phyloP scores from a whole-genome alignment of 2,329 filamentous ascomycete species.

The Aspergillus tamarii region DNA sequence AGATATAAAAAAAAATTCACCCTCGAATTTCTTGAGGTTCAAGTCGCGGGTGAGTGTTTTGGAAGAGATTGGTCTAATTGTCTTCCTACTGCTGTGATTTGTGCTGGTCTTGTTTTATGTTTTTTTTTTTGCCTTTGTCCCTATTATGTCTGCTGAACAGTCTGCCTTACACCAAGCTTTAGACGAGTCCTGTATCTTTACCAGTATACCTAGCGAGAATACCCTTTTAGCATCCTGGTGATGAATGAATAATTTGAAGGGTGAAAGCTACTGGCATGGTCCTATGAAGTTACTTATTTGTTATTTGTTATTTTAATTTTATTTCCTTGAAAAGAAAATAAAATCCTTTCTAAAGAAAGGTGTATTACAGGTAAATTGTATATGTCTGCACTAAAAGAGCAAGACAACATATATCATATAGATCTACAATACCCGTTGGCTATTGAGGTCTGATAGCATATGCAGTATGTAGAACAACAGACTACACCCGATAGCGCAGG shows the following conservation, averaged over 20 bases:
- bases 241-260: constrained; percentile 20
- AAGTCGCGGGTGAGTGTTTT: not conserved
- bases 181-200: constrained; percentile 17
- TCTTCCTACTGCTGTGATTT: constrained; percentile 10
- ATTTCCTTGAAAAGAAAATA: no score
- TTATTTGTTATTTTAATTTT: no score
- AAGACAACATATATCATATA: no score
- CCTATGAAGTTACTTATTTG: not conserved
- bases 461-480: not conserved
- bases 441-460: not conserved
- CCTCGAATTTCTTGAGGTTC: not conserved
- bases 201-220: constrained; percentile 20
- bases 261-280: not conserved
- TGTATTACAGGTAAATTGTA: not conserved
- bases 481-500: not conserved
- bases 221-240: constrained; percentile 25
- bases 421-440: not conserved
- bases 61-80: constrained; percentile 6
- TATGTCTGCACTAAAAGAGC: not conserved
- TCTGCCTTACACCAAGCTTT: constrained; percentile 6
- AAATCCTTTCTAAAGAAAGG: not conserved
- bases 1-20: not conserved
- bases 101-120: constrained; percentile 8
- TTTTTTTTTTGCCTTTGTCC: constrained; percentile 5
- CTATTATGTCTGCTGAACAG: constrained; percentile 10